Evolutionary conservation across 768 basidiomycete species (phyloP).

Genomic region (Hortiboletus campestris): DNA sequence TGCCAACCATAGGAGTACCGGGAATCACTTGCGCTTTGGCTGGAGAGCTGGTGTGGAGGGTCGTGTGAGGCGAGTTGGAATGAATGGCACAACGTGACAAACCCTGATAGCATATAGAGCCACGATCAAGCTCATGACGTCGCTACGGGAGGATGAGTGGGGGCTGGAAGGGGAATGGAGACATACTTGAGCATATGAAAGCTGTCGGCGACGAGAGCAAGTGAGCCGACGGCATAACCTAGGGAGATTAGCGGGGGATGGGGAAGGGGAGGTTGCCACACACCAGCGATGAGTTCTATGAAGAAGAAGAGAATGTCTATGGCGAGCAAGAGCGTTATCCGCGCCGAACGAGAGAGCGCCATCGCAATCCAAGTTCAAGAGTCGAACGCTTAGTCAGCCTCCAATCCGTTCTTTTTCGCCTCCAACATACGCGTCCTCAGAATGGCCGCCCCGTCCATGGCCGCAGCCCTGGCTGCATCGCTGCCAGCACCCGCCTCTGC

Average conservation of each 20-base stretch:
- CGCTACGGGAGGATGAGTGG: slow-evolving; percentile 49
- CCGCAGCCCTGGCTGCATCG: slow-evolving; percentile 86
- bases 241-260: slow-evolving; percentile 10
- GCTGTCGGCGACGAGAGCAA: slow-evolving; percentile 93
- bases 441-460: slow-evolving; percentile 84
- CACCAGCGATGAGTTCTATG: slow-evolving; percentile 79
- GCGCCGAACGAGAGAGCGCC: slow-evolving; percentile 61
- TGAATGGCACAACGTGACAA: slow-evolving; percentile 4
- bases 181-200: slow-evolving; percentile 99
- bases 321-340: slow-evolving; percentile 71
- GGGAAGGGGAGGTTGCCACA: slow-evolving; percentile 23
- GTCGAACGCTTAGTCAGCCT: slow-evolving; percentile 23
- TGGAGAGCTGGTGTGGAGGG: slow-evolving; percentile 53
- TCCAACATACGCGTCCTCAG: not conserved
- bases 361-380: slow-evolving; percentile 11
- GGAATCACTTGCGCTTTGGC: slow-evolving; percentile 55
- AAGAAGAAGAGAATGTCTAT: slow-evolving; percentile 89
- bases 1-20: slow-evolving; percentile 99
- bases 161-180: not conserved
- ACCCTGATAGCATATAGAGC: slow-evolving; percentile 94
- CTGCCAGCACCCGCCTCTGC: slow-evolving; percentile 61
- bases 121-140: slow-evolving; percentile 93
- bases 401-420: not conserved
- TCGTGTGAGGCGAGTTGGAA: slow-evolving; percentile 3
- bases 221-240: slow-evolving; percentile 95